These are phyloP conservation scores for Emmonsiellopsis sp. DNA, from an alignment of 2,329 filamentous ascomycete genomes.

Conservation along the genomic window DNA sequence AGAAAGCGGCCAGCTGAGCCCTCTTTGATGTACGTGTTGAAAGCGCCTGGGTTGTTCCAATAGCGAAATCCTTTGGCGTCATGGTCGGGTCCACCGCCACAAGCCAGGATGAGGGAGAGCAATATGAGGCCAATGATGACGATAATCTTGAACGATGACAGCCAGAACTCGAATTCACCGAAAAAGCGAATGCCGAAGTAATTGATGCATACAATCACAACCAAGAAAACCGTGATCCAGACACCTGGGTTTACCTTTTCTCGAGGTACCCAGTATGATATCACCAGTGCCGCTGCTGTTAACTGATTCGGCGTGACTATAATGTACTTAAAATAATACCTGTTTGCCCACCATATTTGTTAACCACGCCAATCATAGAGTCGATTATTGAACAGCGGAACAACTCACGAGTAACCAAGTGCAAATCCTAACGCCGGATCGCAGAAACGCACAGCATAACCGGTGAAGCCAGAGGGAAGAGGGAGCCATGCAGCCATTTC, in stretches of 20 bases:
- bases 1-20: slow-evolving; percentile 46
- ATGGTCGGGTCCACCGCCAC: slow-evolving; percentile 55
- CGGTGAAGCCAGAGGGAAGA: slow-evolving; percentile 39
- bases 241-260: slow-evolving; percentile 65
- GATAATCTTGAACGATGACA: slow-evolving; percentile 57
- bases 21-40: slow-evolving; percentile 38
- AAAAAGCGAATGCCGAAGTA: slow-evolving; percentile 62
- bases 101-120: slow-evolving; percentile 52
- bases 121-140: slow-evolving; percentile 58
- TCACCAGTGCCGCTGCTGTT: slow-evolving; percentile 68
- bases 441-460: slow-evolving; percentile 30
- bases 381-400: not conserved
- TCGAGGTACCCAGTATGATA: slow-evolving; percentile 63
- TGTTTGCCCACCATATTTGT: slow-evolving; percentile 10
- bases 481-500: slow-evolving; percentile 43
- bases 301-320: slow-evolving; percentile 79
- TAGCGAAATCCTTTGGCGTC: slow-evolving; percentile 57
- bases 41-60: slow-evolving; percentile 55
- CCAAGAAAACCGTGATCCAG: slow-evolving; percentile 63
- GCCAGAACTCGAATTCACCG: slow-evolving; percentile 55
- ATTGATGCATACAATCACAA: slow-evolving; percentile 56
- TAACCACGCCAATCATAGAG: not conserved
- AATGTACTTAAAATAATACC: slow-evolving; percentile 64
- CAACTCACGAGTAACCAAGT: slow-evolving; percentile 37
- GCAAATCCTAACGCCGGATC: slow-evolving; percentile 43